Evolutionary conservation across 352 stramenopile genomes (phyloP), one percentile per base, ranked within the genome.

Genomic region (Globisporangium orthogonon): DNA sequence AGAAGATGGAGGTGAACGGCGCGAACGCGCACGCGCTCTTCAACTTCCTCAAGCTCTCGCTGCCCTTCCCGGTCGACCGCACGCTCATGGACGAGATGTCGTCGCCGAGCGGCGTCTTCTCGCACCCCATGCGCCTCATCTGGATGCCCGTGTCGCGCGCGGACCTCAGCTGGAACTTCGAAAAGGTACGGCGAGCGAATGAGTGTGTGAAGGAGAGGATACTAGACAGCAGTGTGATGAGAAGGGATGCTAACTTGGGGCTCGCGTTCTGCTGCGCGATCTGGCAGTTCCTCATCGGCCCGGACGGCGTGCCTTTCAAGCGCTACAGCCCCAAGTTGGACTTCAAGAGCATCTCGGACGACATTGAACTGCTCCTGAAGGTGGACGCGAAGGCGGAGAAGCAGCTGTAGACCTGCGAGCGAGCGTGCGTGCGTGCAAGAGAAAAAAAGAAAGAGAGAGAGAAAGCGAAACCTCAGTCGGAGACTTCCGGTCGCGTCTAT

Each of bases 101-200:
- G 48, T 68, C 70, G 41, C 78, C 81, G 48, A 86, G 81, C 54
- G 81, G 81, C 55, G 78, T 89, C 41, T 91, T 89, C 64, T 87
- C 76, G 41, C 78, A 89, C 63, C 81, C 78, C 13, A 91, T 91
- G 81, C 81, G 78, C 15, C 76, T 91, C 60, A 88, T 89, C 49
- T 91, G 81, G 81, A 91, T 91, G 81, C 81, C 81, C 23, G 76
- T 91, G 41, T 89, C 81, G 44, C 78, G 81, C 35, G 74, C 78
- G 63, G 81, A 91, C 47, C 69, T 91, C 15, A 88, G 76, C 62
- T 91, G 81, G 81, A 91, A 89, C 63, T 91, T 91, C 69, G 81
- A 91, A 62, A 89, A 91, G 76, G 78, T 88, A 48, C 48, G 23
- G n/a, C 6, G 47, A 29, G 18, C 17, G 18, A 17, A 23, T 31